Evolutionary conservation across 176 grass and related monocot species (phyloP).

Genomic region (Musa beccarii): DNA sequence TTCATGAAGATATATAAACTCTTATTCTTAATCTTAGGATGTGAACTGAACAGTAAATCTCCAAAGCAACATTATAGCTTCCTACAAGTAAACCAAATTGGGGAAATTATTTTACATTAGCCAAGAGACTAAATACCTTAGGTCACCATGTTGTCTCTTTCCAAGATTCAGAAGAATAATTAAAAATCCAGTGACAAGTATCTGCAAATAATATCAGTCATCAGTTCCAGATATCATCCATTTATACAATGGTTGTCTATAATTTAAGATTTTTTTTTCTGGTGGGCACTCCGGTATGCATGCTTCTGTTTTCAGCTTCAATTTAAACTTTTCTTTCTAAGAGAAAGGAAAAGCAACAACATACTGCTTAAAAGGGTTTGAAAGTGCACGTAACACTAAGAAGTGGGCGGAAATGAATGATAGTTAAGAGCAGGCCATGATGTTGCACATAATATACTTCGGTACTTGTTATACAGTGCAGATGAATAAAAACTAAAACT

Average conservation of each 20-base stretch:
- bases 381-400: not conserved
- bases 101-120: not conserved
- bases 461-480: not conserved
- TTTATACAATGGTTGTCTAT: not conserved
- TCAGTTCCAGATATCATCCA: conserved; percentile 2
- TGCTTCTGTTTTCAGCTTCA: not conserved
- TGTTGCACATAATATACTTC: not conserved
- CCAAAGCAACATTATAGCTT: not conserved
- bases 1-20: not conserved
- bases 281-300: not conserved
- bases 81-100: not conserved
- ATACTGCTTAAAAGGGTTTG: not conserved
- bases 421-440: not conserved
- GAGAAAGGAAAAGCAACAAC: not conserved
- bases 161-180: conserved; percentile 92
- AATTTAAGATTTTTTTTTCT: not conserved
- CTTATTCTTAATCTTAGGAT: not conserved
- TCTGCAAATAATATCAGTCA: conserved; percentile 35
- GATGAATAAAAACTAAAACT: not conserved
- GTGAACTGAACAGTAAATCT: not conserved
- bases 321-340: not conserved
- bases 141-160: conserved; percentile 70
- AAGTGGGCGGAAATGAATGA: not conserved
- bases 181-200: conserved; percentile 72
- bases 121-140: conserved; percentile 39